Base-by-base conservation (phyloP, 2,329 filamentous ascomycete species). In the Aspergillus sp. region DNA sequence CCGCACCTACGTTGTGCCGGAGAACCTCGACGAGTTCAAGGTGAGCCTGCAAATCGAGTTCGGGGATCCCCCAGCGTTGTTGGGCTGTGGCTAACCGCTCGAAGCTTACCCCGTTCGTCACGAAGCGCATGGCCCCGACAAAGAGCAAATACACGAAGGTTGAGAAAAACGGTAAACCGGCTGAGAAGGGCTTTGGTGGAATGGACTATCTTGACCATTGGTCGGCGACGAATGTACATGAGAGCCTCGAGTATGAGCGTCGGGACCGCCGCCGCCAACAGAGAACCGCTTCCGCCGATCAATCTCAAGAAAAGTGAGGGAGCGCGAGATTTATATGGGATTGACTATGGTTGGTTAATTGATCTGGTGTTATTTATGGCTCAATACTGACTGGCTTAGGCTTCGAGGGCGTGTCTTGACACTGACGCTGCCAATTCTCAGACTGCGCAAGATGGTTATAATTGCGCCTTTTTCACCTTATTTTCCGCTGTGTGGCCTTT, bases 1-100 rank as follows among this genome's bases (percentile, higher is more conserved):
- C 53, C 80, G 89, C 61, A 94, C 88, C 34, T 98, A 86, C 58
- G 81, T 83, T 35, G 84, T 84, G 48, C 88, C 89, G 0, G 61
- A 76, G 24, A 69, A 71, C 29, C 59, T 93, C 38, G 69, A 71
- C 15, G 70, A 72, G 4, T 91, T 84, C 63, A 81, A 82, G 67
- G 86, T 91, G 60, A 37, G 44, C 26, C 12, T 4, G 15, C 31
- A 8, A 13, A 17, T 7, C n/a, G 10, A 10, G 25, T 26, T 15
- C 20, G 13, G 29, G 5, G 17, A 22, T 22, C 6, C 19, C 10
- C 19, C 12, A 26, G 12, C 15, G 26, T 20, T 24, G 12, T 4
- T 8, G 17, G 22, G 7, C 15, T 10, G 6, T 16, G 19, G 2
- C 17, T 25, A 27, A 16, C 10, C 6, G 13, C 7, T 24, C 4